phyloP scores from a whole-genome alignment of 192 early-diverging fungal genomes.

The Jimgerdemannia lactiflua region DNA sequence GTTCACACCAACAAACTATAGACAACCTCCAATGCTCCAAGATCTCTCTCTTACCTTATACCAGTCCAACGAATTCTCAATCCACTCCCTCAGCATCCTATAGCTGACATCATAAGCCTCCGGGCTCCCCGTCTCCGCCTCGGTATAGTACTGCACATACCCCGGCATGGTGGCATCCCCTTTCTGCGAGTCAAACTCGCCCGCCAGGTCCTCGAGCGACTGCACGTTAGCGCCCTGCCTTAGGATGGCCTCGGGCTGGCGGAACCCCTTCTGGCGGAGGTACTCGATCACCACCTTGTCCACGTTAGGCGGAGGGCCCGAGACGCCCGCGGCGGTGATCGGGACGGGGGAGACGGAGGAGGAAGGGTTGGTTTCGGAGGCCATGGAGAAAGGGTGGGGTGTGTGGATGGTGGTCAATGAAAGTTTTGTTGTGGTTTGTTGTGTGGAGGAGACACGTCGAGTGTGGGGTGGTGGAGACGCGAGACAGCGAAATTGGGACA shows the following conservation, averaged over 20 bases:
- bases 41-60: conserved; percentile 66
- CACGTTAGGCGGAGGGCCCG: background rate
- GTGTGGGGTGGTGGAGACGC: background rate
- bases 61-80: conserved; percentile 91
- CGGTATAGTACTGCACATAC: conserved; percentile 64
- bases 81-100: conserved; percentile 75
- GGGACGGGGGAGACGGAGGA: too few species aligned
- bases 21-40: background rate
- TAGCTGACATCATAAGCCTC: conserved; percentile 83
- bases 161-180: conserved; percentile 59
- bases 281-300: conserved; percentile 38
- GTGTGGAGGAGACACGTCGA: background rate
- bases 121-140: conserved; percentile 74
- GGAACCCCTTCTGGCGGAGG: conserved; percentile 61
- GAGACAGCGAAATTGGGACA: background rate
- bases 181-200: conserved; percentile 19
- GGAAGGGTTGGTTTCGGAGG: background rate
- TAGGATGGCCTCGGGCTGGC: conserved; percentile 54
- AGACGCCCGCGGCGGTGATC: background rate
- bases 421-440: background rate
- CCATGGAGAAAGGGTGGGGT: background rate
- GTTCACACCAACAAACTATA: too few species aligned
- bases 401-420: background rate
- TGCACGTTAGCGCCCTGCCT: conserved; percentile 53
- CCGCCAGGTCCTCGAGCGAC: conserved; percentile 46